Evolutionary conservation across 192 early-diverging fungal species (phyloP).

Genomic region (Entomortierella lignicola): DNA sequence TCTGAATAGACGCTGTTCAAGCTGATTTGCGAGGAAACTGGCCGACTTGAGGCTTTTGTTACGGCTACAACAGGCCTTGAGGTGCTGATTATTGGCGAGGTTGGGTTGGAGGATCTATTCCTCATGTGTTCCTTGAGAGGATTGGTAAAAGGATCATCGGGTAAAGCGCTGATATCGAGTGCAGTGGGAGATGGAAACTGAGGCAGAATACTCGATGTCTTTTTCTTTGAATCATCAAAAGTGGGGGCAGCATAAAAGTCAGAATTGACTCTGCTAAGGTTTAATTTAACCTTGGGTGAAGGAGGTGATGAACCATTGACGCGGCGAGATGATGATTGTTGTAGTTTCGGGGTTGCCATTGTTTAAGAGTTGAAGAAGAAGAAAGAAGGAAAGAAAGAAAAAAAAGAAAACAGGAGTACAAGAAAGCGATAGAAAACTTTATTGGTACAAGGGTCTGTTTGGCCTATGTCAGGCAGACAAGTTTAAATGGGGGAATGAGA

Average conservation of each 20-base stretch:
- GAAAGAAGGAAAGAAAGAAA: not conserved
- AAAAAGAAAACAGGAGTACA: constrained; percentile 4
- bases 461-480: no score
- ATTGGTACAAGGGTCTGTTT: not conserved
- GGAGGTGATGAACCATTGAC: constrained; percentile 11
- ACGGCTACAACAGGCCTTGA: constrained; percentile 7
- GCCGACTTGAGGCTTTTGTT: constrained; percentile 3
- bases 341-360: constrained; percentile 4
- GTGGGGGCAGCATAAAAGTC: constrained; percentile 29
- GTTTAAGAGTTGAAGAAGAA: not conserved
- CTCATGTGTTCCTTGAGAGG: not conserved
- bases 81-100: constrained; percentile 6
- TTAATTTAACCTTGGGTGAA: constrained; percentile 4
- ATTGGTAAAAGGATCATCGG: not conserved
- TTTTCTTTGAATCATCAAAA: constrained; percentile 21
- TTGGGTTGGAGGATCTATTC: constrained; percentile 10
- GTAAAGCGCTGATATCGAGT: constrained; percentile 8
- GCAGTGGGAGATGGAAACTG: constrained; percentile 14
- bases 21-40: not conserved
- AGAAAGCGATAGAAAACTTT: not conserved
- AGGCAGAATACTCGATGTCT: constrained; percentile 11
- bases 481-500: no score
- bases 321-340: not conserved
- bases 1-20: not conserved
- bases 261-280: constrained; percentile 13